Conservation (phyloP, 345 rosid species). For the Murraya koenigii region DNA sequence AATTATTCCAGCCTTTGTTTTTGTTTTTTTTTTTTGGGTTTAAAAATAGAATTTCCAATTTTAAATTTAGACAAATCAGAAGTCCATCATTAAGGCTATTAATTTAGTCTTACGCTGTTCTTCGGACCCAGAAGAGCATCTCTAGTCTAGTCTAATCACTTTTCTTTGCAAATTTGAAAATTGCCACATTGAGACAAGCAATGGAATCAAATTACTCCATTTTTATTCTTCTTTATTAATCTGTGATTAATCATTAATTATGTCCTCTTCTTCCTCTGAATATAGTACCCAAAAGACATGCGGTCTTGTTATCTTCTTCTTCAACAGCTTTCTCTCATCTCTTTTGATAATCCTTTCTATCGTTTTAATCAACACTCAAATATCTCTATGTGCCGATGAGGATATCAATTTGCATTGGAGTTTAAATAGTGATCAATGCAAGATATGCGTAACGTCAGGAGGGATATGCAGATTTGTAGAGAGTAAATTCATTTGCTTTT, state of each 20-base stretch:
- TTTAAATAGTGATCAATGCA: slow-evolving; percentile 5
- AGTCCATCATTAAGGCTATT: neutral
- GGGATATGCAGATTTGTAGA: neutral
- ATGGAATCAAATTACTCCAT: neutral
- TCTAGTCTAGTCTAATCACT: neutral
- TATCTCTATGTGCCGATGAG: neutral
- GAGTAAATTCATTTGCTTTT: slow-evolving; percentile 20
- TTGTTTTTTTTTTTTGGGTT: too few species aligned
- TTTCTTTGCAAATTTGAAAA: neutral
- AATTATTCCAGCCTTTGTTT: neutral
- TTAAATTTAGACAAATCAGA: neutral
- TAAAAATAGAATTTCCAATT: neutral
- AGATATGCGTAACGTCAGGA: slow-evolving; percentile 1
- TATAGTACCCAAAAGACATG: neutral
- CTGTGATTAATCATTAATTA: too few species aligned
- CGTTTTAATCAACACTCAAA: neutral
- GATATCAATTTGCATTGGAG: slow-evolving; percentile 23
- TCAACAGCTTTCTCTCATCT: neutral
- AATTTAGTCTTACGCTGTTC: neutral
- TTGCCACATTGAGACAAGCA: neutral
- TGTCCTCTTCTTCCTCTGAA: too few species aligned
- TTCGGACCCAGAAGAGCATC: neutral
- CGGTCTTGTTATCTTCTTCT: neutral
- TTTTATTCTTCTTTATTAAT: neutral
- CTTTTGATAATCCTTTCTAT: neutral